phyloP scores from a whole-genome alignment of 805 yeast genomes.

The Maudiozyma bulderi region DNA sequence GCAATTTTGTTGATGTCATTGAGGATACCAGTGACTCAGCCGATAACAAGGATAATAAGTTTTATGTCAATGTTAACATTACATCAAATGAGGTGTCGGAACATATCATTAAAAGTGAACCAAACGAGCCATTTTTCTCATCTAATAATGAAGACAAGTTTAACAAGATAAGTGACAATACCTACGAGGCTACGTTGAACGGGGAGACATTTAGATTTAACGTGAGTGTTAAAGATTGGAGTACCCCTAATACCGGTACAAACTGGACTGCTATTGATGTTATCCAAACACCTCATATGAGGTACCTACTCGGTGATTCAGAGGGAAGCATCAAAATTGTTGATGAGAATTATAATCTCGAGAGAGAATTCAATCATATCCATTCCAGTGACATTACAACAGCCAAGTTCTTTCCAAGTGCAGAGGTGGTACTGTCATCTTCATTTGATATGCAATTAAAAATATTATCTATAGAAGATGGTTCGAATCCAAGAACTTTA shows the following conservation, averaged over 20 bases:
- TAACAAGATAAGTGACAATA: constrained; percentile 1
- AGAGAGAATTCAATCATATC: constrained; percentile 28
- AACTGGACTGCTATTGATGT: constrained; percentile 30
- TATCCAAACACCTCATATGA: constrained; percentile 19
- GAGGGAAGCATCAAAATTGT: constrained; percentile 27
- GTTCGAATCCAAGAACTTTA: constrained; percentile 42
- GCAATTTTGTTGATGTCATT: constrained; percentile 36
- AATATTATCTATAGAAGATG: constrained; percentile 48
- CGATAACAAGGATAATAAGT: constrained; percentile 15
- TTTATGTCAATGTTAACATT: constrained; percentile 32
- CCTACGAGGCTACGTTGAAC: constrained; percentile 10
- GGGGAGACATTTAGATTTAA: constrained; percentile 9
- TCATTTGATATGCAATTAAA: constrained; percentile 52
- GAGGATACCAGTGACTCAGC: constrained; percentile 28
- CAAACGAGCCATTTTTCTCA: constrained; percentile 10
- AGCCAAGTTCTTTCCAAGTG: constrained; percentile 51
- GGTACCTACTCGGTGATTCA: constrained; percentile 28
- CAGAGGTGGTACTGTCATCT: constrained; percentile 47
- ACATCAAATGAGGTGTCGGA: constrained; percentile 21
- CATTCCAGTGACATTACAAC: constrained; percentile 42
- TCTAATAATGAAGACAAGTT: constrained; percentile 9
- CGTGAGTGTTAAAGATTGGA: constrained; percentile 1
- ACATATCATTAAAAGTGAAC: constrained; percentile 21
- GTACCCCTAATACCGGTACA: not conserved
- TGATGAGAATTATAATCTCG: constrained; percentile 8